Evolutionary conservation across 257 asterid species (phyloP).

Genomic region (Nicotiana paniculata): DNA sequence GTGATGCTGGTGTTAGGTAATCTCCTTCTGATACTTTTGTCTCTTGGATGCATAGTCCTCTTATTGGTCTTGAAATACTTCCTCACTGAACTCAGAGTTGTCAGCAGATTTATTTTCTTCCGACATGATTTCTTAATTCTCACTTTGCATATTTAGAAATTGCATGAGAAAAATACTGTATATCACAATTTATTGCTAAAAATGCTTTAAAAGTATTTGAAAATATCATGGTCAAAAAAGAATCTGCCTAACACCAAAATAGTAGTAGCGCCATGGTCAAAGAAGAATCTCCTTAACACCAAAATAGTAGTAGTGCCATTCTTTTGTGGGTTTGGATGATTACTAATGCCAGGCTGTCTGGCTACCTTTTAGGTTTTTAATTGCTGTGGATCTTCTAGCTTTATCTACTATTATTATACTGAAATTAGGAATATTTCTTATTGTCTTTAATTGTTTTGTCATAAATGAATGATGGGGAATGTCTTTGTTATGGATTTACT

Average conservation of each 20-base stretch:
- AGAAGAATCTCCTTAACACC: not conserved
- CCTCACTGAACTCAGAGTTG: not conserved
- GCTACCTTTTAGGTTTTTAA: not conserved
- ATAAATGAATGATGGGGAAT: not conserved
- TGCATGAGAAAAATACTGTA: not conserved
- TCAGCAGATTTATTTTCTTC: no score
- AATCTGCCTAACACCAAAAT: not conserved
- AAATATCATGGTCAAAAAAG: not conserved
- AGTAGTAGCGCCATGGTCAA: not conserved
- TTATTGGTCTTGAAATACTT: not conserved
- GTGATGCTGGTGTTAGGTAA: conserved; percentile 65
- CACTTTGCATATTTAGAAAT: not conserved
- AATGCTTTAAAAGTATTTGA: not conserved
- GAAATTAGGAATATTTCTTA: no score
- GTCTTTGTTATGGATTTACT: not conserved
- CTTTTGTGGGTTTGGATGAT: not conserved
- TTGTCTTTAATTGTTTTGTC: not conserved
- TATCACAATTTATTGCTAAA: no score
- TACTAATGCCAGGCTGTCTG: not conserved
- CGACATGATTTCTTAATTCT: not conserved
- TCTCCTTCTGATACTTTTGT: not conserved
- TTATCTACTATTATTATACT: not conserved
- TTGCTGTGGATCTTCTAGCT: not conserved
- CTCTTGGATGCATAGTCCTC: not conserved
- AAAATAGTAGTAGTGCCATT: not conserved